Conservation (phyloP, 2,329 filamentous ascomycete species). For the Kalmusia sp. region DNA sequence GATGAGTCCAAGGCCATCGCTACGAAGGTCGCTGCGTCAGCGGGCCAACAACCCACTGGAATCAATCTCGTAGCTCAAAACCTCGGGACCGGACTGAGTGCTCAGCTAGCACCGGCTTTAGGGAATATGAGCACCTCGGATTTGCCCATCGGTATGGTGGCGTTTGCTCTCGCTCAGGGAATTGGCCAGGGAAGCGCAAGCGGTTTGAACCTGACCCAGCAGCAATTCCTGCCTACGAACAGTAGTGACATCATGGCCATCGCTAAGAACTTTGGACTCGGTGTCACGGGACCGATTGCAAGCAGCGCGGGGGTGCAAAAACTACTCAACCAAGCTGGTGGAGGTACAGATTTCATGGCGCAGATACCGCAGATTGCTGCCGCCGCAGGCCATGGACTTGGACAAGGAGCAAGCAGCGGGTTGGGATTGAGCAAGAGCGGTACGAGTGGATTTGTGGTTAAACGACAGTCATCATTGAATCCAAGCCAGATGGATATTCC, state of each 20-base stretch:
- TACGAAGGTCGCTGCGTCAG: constrained; percentile 24
- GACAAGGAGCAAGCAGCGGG: constrained; percentile 33
- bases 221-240: constrained; percentile 24
- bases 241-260: constrained; percentile 25
- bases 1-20: constrained; percentile 24
- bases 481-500: constrained; percentile 22
- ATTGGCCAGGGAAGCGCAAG: constrained; percentile 35
- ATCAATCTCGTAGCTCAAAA: constrained; percentile 34
- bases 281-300: constrained; percentile 30
- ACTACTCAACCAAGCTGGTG: constrained; percentile 20
- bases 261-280: constrained; percentile 37
- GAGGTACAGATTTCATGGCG: constrained; percentile 14
- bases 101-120: constrained; percentile 26
- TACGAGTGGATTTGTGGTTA: constrained; percentile 7
- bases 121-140: not conserved
- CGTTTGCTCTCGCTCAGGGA: constrained; percentile 34
- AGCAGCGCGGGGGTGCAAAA: constrained; percentile 27
- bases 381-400: constrained; percentile 34
- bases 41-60: constrained; percentile 29
- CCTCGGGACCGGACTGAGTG: constrained; percentile 31
- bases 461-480: constrained; percentile 18
- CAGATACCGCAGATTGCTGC: constrained; percentile 33
- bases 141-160: constrained; percentile 24
- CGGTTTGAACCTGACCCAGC: constrained; percentile 31
- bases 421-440: constrained; percentile 20